Evolutionary conservation across 1,139 yeast species (phyloP).

Genomic region (Pichia sp.): DNA sequence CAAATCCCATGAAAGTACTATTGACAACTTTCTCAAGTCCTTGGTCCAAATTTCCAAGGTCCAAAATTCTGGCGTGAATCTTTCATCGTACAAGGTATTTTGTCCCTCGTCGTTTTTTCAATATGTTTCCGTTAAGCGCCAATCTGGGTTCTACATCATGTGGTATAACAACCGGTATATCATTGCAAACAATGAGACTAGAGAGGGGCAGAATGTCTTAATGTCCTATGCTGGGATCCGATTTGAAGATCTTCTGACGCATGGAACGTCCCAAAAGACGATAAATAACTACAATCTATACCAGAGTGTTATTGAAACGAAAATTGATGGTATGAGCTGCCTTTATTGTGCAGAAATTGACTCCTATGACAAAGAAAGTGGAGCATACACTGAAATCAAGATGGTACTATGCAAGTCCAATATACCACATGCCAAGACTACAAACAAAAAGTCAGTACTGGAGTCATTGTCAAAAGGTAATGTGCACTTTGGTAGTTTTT

Average conservation of each 20-base stretch:
- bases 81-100: slow-evolving; percentile 5
- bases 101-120: slow-evolving; percentile 20
- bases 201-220: slow-evolving; percentile 13
- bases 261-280: slow-evolving; percentile 11
- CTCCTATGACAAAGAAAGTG: neutral
- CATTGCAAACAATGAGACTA: slow-evolving; percentile 17
- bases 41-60: slow-evolving; percentile 2
- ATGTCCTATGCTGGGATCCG: slow-evolving; percentile 22
- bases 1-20: slow-evolving; percentile 8
- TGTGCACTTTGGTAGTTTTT: slow-evolving; percentile 9
- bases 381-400: slow-evolving; percentile 19
- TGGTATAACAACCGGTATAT: slow-evolving; percentile 4
- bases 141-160: slow-evolving; percentile 15
- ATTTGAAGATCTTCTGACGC: slow-evolving; percentile 20
- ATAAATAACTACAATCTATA: slow-evolving; percentile 12
- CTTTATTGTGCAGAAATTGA: slow-evolving; percentile 20
- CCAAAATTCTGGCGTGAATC: neutral
- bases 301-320: slow-evolving; percentile 10
- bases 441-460: slow-evolving; percentile 8
- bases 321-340: slow-evolving; percentile 9
- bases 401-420: slow-evolving; percentile 14
- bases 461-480: slow-evolving; percentile 11
- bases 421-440: slow-evolving; percentile 10
- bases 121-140: slow-evolving; percentile 7
- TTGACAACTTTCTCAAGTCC: slow-evolving; percentile 7